Conservation (phyloP, 805 yeast genomes). For the Zygosaccharomyces bisporus region DNA sequence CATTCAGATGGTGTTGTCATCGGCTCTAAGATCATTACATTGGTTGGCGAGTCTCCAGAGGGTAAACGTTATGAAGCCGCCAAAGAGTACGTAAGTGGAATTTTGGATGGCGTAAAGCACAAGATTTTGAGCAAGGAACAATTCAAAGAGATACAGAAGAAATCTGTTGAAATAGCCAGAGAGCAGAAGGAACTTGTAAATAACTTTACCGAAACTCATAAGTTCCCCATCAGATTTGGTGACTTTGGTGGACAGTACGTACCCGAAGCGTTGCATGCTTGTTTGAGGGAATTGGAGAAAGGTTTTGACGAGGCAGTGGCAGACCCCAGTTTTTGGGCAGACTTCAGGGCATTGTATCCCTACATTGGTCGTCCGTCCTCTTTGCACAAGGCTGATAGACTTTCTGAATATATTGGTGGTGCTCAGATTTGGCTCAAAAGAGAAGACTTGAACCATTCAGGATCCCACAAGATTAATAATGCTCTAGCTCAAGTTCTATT, state of each 20-base stretch:
- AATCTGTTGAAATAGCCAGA: conserved; percentile 24
- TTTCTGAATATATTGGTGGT: conserved; percentile 89
- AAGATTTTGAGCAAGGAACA: conserved; percentile 34
- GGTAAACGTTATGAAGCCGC: conserved; percentile 63
- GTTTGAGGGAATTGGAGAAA: conserved; percentile 81
- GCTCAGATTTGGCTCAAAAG: conserved; percentile 96
- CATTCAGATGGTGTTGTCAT: conserved; percentile 94
- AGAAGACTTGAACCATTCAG: conserved; percentile 90
- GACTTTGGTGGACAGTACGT: conserved; percentile 98
- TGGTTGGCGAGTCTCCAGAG: conserved; percentile 59
- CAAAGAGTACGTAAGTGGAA: conserved; percentile 60
- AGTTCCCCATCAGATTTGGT: conserved; percentile 78
- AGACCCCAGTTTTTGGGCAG: conserved; percentile 92
- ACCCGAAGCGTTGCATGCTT: conserved; percentile 91
- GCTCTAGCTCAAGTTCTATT: conserved; percentile 78
- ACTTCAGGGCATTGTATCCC: conserved; percentile 74
- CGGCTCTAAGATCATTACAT: conserved; percentile 78
- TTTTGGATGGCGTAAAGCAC: conserved; percentile 56
- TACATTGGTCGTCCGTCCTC: conserved; percentile 97
- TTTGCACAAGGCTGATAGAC: conserved; percentile 84
- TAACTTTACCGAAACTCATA: conserved; percentile 55
- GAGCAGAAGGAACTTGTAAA: conserved; percentile 23
- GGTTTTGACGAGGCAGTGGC: conserved; percentile 86
- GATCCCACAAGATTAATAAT: conserved; percentile 82
- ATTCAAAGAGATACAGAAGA: conserved; percentile 36